These are phyloP conservation scores for Chloranthus sessilifolius DNA, from an alignment of 164 flowering plant genomes.

Conservation along the genomic window DNA sequence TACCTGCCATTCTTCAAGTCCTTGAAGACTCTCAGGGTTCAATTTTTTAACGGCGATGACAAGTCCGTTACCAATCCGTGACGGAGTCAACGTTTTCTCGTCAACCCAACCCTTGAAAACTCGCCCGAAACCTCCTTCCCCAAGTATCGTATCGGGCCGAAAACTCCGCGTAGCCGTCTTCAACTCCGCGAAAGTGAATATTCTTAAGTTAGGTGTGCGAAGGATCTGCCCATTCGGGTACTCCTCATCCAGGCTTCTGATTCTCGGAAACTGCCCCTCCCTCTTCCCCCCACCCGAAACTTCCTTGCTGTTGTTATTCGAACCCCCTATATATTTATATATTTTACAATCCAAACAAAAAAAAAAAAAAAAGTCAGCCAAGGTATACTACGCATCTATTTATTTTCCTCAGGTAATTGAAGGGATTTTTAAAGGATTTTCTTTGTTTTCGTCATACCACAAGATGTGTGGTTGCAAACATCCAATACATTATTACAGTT, in stretches of 20 bases:
- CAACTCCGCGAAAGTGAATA: slow-evolving; percentile 43
- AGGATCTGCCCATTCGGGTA: slow-evolving; percentile 32
- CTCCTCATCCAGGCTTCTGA: too few species aligned
- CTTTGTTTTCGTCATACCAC: too few species aligned
- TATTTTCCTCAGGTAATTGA: too few species aligned
- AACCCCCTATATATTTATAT: slow-evolving; percentile 8
- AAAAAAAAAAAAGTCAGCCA: neutral
- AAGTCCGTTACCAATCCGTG: slow-evolving; percentile 38
- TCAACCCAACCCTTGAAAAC: slow-evolving; percentile 65
- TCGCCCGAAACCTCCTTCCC: slow-evolving; percentile 64
- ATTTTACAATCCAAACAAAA: neutral
- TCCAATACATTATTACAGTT: too few species aligned
- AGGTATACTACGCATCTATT: too few species aligned
- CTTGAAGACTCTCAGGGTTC: slow-evolving; percentile 53
- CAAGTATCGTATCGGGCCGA: slow-evolving; percentile 41
- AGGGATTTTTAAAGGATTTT: too few species aligned
- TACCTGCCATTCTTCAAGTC: slow-evolving; percentile 64
- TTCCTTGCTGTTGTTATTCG: slow-evolving; percentile 13
- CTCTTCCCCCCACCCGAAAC: too few species aligned
- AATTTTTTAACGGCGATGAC: slow-evolving; percentile 64
- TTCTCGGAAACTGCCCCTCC: too few species aligned
- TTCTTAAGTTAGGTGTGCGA: slow-evolving; percentile 36
- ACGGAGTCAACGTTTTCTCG: slow-evolving; percentile 42
- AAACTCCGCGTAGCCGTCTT: slow-evolving; percentile 47
- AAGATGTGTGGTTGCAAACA: too few species aligned